Percentiles rank a stretch among this genome's conserved stretches.
Evolutionary conservation across 768 basidiomycete species (phyloP).

Genomic region (Candolleomyces aberdarensis): DNA sequence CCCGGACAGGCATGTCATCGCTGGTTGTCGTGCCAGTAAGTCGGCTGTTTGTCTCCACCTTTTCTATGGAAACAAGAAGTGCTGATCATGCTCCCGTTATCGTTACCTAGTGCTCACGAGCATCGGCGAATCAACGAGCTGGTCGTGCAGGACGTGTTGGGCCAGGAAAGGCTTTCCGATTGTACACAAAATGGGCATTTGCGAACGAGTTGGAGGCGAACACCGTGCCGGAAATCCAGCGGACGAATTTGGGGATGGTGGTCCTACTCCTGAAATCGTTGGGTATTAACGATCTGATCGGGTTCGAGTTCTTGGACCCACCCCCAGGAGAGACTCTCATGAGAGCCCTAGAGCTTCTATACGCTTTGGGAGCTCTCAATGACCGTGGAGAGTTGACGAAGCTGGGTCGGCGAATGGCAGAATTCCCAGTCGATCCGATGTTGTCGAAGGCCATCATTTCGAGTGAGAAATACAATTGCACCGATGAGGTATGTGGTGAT

Average conservation of each 20-base stretch:
- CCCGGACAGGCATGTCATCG: slow-evolving; percentile 97
- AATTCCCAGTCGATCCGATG: slow-evolving; percentile 99
- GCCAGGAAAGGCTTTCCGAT: slow-evolving; percentile 95
- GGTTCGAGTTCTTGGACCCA: slow-evolving; percentile 98
- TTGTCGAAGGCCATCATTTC: slow-evolving; percentile 94
- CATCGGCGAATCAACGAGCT: slow-evolving; percentile 95
- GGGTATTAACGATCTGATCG: slow-evolving; percentile 97
- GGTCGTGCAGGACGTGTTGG: slow-evolving; percentile 98
- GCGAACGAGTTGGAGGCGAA: slow-evolving; percentile 94
- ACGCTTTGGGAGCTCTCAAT: slow-evolving; percentile 94
- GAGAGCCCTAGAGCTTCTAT: slow-evolving; percentile 88
- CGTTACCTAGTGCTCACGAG: slow-evolving; percentile 79
- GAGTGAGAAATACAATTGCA: slow-evolving; percentile 90
- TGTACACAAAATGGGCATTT: slow-evolving; percentile 99
- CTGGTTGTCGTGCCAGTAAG: slow-evolving; percentile 91
- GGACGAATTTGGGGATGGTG: slow-evolving; percentile 96
- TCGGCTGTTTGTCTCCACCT: slow-evolving; percentile 11
- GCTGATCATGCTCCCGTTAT: neutral
- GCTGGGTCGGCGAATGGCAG: slow-evolving; percentile 94
- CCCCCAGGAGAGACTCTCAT: slow-evolving; percentile 98
- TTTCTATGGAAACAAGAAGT: neutral
- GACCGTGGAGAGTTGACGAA: slow-evolving; percentile 97
- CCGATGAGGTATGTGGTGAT: slow-evolving; percentile 77
- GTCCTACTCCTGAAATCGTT: slow-evolving; percentile 93
- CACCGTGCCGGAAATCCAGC: slow-evolving; percentile 97